A percentile compares a stretch with the other conserved stretches of the same genome.
These are phyloP conservation scores for Mayamaea pseudoterrestris DNA, from an alignment of 108 stramenopile genomes.

Conservation along the genomic window DNA sequence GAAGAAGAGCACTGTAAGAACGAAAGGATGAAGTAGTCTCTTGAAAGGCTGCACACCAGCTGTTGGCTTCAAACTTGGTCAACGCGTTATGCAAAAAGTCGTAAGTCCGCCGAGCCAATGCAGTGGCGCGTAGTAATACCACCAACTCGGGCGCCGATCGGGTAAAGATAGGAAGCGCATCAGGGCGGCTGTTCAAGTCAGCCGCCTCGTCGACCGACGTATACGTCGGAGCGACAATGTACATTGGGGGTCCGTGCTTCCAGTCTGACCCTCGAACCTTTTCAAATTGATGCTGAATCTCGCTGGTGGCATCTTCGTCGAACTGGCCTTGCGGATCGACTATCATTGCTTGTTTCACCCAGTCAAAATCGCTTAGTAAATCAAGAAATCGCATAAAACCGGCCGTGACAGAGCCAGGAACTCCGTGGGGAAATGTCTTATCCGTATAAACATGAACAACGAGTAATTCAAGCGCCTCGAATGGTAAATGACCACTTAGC, in stretches of 20 bases:
- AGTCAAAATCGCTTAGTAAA: constrained; percentile 62
- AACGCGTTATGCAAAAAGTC: constrained; percentile 36
- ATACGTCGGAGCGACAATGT: constrained; percentile 65
- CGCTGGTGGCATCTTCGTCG: constrained; percentile 25
- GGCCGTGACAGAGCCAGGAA: constrained; percentile 41
- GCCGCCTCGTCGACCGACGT: constrained; percentile 27
- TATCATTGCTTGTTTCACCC: constrained; percentile 68
- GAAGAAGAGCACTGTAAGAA: constrained; percentile 62
- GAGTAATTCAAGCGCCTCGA: constrained; percentile 64
- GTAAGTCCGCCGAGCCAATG: constrained; percentile 59
- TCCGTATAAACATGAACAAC: constrained; percentile 73
- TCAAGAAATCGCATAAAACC: constrained; percentile 60
- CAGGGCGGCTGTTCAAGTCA: background rate
- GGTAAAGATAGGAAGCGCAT: constrained; percentile 45
- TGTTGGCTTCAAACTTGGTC: constrained; percentile 10
- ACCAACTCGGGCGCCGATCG: constrained; percentile 51
- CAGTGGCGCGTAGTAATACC: constrained; percentile 37
- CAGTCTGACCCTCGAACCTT: constrained; percentile 36
- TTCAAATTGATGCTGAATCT: constrained; percentile 55
- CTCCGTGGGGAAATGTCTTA: constrained; percentile 17
- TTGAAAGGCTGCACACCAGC: constrained; percentile 55
- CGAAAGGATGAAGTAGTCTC: constrained; percentile 53
- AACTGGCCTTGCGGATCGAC: constrained; percentile 79
- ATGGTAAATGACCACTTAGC: constrained; percentile 58
- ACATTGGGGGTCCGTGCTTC: constrained; percentile 59